Evolutionary conservation across 2,329 filamentous ascomycete genomes (phyloP), one percentile per base, ranked within the genome.

Genomic region (Scolecobasidium constrictum): DNA sequence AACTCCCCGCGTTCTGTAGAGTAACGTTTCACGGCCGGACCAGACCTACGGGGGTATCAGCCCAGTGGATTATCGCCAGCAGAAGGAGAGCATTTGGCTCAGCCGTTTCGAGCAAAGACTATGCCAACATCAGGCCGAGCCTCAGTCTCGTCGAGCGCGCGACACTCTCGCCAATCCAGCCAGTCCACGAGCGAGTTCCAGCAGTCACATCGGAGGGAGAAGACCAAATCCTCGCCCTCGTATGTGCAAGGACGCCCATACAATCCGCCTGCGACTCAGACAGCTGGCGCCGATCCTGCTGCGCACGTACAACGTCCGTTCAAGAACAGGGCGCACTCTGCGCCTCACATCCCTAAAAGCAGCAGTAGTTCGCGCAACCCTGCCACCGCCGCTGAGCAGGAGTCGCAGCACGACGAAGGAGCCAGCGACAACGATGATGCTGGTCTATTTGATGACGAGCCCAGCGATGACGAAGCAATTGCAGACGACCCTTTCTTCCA

Each of bases 361-460:
- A 50, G 18, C 23, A n/a, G n/a, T n/a, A n/a, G n/a, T n/a, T n/a
- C n/a, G n/a, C 35, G 36, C 20, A 13, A 45, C 46, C 43, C 43
- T 39, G 38, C 77, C 75, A 54, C 85, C 80, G 53, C 74, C 74
- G n/a, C 81, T 18, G 23, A 35, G 13, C 20, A 22, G 15, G 40
- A 34, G 22, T 20, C 22, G 18, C 26, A 35, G 18, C 35, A 36
- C 17, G 44, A 48, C 39, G 59, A 45, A 17, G 21, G 15, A n/a
- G 35, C 12, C 16, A 39, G 35, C 41, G 35, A 20, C 7, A 39
- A 37, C 41, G 35, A 20, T 9, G 39, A 41, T 28, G 23, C 20
- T 35, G 36, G 37, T 22, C 26, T 21, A 6, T 15, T 42, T 7
- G 19, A 11, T 34, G 28, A 21, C 43, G 35, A 36, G 38, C 35